These are phyloP conservation scores for Graphilbum fragrans DNA, from an alignment of 2,329 filamentous ascomycete species.

Conservation along the genomic window DNA sequence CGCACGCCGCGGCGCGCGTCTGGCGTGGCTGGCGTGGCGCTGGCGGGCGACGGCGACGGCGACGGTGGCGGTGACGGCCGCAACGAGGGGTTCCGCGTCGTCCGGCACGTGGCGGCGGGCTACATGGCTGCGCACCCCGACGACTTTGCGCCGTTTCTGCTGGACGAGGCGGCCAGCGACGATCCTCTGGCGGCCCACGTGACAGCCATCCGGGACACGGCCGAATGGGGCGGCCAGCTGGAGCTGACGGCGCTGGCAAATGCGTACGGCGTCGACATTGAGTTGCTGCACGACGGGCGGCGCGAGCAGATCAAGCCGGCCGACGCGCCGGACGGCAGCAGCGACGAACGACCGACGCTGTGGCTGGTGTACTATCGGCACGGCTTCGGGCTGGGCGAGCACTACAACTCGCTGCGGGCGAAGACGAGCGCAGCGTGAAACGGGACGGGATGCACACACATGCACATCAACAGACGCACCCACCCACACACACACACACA, in stretches of 20 bases:
- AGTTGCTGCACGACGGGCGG: conserved; percentile 73
- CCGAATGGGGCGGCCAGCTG: conserved; percentile 91
- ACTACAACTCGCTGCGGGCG: conserved; percentile 80
- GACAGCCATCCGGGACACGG: conserved; percentile 68
- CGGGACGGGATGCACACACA: background rate
- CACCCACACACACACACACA: background rate
- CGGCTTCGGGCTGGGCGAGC: conserved; percentile 87
- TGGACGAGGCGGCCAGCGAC: conserved; percentile 39
- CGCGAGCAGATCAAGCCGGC: conserved; percentile 60
- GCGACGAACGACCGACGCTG: conserved; percentile 36
- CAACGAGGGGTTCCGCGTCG: conserved; percentile 42
- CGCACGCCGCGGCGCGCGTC: no score
- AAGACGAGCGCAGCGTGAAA: conserved; percentile 1
- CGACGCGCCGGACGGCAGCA: conserved; percentile 18
- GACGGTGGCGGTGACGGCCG: conserved; percentile 15
- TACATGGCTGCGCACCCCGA: conserved; percentile 66
- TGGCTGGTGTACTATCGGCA: conserved; percentile 96
- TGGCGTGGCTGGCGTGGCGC: conserved; percentile 3
- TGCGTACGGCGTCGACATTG: conserved; percentile 68
- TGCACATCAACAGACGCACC: background rate
- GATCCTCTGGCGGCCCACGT: conserved; percentile 65
- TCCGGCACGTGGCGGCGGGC: conserved; percentile 59
- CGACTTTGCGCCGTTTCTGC: conserved; percentile 66
- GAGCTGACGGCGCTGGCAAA: conserved; percentile 78
- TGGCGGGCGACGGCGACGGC: conserved; percentile 6